These are phyloP conservation scores for Cercospora beticola DNA, from an alignment of 2,329 filamentous ascomycete species.

Conservation along the genomic window DNA sequence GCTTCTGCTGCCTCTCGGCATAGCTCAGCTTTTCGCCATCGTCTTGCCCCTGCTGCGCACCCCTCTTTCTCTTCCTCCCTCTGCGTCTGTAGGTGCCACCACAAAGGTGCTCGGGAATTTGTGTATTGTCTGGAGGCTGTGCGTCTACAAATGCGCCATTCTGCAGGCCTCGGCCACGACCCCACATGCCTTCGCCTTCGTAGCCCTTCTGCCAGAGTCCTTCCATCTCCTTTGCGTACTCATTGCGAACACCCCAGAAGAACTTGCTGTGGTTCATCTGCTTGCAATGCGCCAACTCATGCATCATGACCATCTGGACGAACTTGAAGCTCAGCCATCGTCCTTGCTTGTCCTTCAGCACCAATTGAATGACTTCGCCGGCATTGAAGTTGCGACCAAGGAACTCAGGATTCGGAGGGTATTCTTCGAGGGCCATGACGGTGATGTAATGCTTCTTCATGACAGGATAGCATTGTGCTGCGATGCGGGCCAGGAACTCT, in stretches of 20 bases:
- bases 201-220: slow-evolving; percentile 68
- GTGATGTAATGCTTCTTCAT: slow-evolving; percentile 49
- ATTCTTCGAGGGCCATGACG: slow-evolving; percentile 68
- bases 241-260: slow-evolving; percentile 78
- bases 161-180: slow-evolving; percentile 63
- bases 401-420: slow-evolving; percentile 77
- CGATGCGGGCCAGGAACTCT: slow-evolving; percentile 72
- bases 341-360: slow-evolving; percentile 66
- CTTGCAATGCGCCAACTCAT: slow-evolving; percentile 82
- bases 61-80: slow-evolving; percentile 51
- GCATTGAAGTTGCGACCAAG: slow-evolving; percentile 88
- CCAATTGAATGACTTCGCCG: slow-evolving; percentile 82
- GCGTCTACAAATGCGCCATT: slow-evolving; percentile 65
- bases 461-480: slow-evolving; percentile 73
- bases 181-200: slow-evolving; percentile 82
- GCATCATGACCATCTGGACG: slow-evolving; percentile 95
- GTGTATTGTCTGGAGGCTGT: slow-evolving; percentile 52
- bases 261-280: slow-evolving; percentile 85
- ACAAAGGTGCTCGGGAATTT: slow-evolving; percentile 63
- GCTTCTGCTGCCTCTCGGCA: slow-evolving; percentile 69
- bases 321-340: slow-evolving; percentile 77
- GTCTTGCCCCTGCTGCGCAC: slow-evolving; percentile 41
- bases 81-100: slow-evolving; percentile 73
- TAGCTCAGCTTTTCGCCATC: slow-evolving; percentile 57
- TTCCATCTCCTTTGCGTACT: slow-evolving; percentile 70